Percentiles rank a stretch among this genome's conserved stretches.
Conservation (phyloP, 192 early-diverging fungal genomes). For the Coemansia sp. region DNA sequence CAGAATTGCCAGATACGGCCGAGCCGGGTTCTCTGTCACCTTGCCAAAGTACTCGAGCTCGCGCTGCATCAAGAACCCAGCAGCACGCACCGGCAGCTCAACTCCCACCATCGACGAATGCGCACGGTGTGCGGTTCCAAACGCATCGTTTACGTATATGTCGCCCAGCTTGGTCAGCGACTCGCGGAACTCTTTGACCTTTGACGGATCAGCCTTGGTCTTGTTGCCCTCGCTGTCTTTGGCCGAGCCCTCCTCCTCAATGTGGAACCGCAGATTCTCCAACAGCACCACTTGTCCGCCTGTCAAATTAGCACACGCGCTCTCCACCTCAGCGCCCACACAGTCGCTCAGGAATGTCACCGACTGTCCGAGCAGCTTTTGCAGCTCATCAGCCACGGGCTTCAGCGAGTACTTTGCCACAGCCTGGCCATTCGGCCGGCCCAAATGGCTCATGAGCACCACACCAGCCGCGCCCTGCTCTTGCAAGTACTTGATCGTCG, state of each 20-base stretch:
- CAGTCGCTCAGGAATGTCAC: slow-evolving; percentile 94
- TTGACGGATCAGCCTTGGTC: slow-evolving; percentile 82
- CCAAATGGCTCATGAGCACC: slow-evolving; percentile 95
- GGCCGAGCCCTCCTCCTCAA: slow-evolving; percentile 94
- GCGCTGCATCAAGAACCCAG: slow-evolving; percentile 98
- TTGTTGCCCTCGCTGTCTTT: slow-evolving; percentile 91
- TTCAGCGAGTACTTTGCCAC: slow-evolving; percentile 88
- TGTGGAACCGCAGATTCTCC: slow-evolving; percentile 98
- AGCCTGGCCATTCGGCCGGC: slow-evolving; percentile 91
- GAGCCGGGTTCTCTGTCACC: slow-evolving; percentile 88
- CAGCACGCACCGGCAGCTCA: slow-evolving; percentile 82
- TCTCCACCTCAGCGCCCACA: slow-evolving; percentile 86
- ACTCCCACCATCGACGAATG: slow-evolving; percentile 98
- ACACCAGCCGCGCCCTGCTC: slow-evolving; percentile 84
- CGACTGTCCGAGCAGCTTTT: slow-evolving; percentile 70
- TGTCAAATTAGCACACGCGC: slow-evolving; percentile 66
- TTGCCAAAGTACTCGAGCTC: slow-evolving; percentile 99
- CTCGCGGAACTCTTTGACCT: slow-evolving; percentile 82
- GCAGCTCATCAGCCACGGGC: slow-evolving; percentile 85
- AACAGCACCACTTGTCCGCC: slow-evolving; percentile 84
- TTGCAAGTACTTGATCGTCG: slow-evolving; percentile 89
- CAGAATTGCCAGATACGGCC: slow-evolving; percentile 94
- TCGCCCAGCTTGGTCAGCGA: slow-evolving; percentile 93
- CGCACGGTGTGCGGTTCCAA: slow-evolving; percentile 98
- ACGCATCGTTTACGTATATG: slow-evolving; percentile 98